Evolutionary conservation across 2,329 filamentous ascomycete genomes (phyloP).

Genomic region (Monosporascus sp.): DNA sequence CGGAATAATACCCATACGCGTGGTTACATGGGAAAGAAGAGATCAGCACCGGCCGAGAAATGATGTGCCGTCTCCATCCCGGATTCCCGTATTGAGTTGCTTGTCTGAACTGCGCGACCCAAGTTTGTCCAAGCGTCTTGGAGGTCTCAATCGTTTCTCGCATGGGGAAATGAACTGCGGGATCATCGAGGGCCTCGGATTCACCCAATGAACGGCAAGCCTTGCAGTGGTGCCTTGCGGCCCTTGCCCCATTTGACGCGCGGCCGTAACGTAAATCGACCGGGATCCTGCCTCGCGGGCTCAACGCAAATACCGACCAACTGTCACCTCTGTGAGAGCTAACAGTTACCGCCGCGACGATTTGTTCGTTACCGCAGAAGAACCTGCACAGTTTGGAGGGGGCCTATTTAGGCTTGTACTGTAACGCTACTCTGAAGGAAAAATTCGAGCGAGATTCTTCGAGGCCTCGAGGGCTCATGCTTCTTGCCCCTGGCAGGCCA

Average conservation of each 20-base stretch:
- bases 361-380: too few species aligned
- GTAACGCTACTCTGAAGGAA: too few species aligned
- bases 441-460: too few species aligned
- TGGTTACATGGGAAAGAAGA: background rate
- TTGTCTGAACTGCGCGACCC: background rate
- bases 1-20: too few species aligned
- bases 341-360: too few species aligned
- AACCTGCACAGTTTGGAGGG: too few species aligned
- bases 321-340: background rate
- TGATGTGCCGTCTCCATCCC: background rate
- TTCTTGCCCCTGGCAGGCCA: too few species aligned
- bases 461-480: too few species aligned
- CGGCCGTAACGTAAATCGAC: background rate
- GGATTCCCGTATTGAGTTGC: background rate
- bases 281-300: background rate
- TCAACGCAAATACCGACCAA: background rate
- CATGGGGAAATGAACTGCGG: background rate
- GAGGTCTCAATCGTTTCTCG: background rate
- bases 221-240: background rate
- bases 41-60: background rate
- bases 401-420: too few species aligned
- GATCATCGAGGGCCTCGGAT: background rate
- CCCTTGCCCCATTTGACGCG: background rate
- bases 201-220: background rate
- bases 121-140: background rate